These are phyloP conservation scores for Metarhizium anisopliae DNA, from an alignment of 2,329 filamentous ascomycete genomes.

Conservation along the genomic window DNA sequence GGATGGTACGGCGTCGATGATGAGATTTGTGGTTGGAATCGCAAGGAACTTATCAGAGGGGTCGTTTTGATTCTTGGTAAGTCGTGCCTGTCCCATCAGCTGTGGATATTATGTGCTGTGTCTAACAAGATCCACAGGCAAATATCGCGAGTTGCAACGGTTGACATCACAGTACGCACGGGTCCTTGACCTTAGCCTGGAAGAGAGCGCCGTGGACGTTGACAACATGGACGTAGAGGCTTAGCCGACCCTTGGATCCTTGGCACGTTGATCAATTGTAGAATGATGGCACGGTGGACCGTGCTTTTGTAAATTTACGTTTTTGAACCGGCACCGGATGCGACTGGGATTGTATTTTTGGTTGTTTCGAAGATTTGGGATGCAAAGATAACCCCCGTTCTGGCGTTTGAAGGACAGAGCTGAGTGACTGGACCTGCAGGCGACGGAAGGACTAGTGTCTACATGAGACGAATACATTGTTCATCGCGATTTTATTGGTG, in stretches of 20 bases:
- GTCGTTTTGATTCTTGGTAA: constrained; percentile 88
- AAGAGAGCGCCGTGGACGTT: constrained; percentile 34
- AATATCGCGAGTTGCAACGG: constrained; percentile 89
- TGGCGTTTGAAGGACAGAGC: background rate
- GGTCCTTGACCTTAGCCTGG: constrained; percentile 55
- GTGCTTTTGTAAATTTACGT: background rate
- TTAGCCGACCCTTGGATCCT: constrained; percentile 8
- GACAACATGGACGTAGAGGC: constrained; percentile 34
- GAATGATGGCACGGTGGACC: background rate
- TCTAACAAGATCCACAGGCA: constrained; percentile 47
- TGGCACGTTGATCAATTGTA: background rate
- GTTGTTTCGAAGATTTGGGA: background rate
- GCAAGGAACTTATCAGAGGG: constrained; percentile 78
- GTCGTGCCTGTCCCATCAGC: constrained; percentile 20
- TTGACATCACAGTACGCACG: constrained; percentile 92
- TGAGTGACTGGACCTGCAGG: background rate
- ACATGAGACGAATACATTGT: background rate
- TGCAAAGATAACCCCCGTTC: background rate
- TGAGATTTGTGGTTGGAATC: constrained; percentile 82
- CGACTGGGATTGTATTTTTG: background rate
- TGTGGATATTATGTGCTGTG: constrained; percentile 10
- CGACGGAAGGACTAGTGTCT: background rate
- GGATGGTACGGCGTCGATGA: constrained; percentile 61
- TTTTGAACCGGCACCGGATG: background rate
- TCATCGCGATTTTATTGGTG: background rate